Base-by-base conservation (phyloP, 768 basidiomycete species). In the Phallus indusiatus region DNA sequence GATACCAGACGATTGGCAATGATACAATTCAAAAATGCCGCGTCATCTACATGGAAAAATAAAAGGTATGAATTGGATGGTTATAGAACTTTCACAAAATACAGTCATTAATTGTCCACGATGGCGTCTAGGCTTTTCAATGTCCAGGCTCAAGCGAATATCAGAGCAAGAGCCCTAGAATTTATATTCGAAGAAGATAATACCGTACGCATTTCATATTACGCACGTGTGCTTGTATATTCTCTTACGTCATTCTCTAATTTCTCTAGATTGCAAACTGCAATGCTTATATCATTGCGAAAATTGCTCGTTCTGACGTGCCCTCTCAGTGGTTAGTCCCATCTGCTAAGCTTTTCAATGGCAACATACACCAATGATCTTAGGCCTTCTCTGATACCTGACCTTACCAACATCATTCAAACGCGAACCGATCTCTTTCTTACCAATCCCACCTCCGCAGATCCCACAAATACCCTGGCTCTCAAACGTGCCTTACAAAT, bases 21-120 rank as follows among this genome's bases (percentile, higher is more conserved):
- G 62, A 87, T 94, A 57, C 90, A 92, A 66, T 88, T 94, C 74
- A 94, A 94, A 73, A 94, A 94, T 65, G 77, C 79, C 1, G 85
- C 84, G 1, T 69, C 84, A 3, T 72, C 72, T 53, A 85, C 89
- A 66, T 95, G 93, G 93, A 77, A 80, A 67, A 85, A 84, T 34
- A 74, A 84, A 73, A 90, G 83, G 90, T 89, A n/a, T n/a, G n/a
- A n/a, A 63, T 67, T 53, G 36, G 37, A 49, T 53, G 18, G 37
- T 10, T 17, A 47, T 36, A 50, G 42, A 60, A 50, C 20, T 42
- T n/a, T 48, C 20, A 1, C 10, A 7, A 52, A 20, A 17, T 58
- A 33, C 33, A 37, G 53, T 20, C 33, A n/a, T 51, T 49, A 47
- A 58, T 33, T 20, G 12, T n/a, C 21, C 24, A 16, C 48, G 49